These are phyloP conservation scores for Adansonia gregorii DNA, from an alignment of 441 rosid species.

Conservation along the genomic window DNA sequence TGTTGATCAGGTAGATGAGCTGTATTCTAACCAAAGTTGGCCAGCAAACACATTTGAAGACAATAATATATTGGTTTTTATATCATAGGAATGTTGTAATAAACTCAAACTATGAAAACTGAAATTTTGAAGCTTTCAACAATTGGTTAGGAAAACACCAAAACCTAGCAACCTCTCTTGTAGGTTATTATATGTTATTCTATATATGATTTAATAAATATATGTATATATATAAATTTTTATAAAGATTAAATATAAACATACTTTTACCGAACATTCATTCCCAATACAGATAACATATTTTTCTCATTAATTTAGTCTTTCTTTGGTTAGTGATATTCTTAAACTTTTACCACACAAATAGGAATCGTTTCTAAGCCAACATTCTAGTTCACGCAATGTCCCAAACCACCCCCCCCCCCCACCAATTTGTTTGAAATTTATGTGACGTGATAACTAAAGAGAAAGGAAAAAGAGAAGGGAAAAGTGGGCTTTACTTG, in stretches of 20 bases:
- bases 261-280: too few relatives aligned
- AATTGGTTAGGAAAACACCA: constrained; percentile 30
- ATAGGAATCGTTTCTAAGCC: constrained; percentile 13
- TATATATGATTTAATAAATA: background rate
- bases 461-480: background rate
- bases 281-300: background rate
- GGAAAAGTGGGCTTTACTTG: background rate
- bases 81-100: background rate
- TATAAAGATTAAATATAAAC: too few relatives aligned
- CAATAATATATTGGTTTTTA: background rate
- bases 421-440: background rate
- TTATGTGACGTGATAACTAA: background rate
- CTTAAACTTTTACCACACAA: background rate
- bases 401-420: background rate
- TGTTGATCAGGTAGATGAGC: constrained; percentile 18
- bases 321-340: background rate
- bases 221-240: too few relatives aligned
- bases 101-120: background rate
- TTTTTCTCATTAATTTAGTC: background rate
- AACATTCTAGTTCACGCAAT: constrained; percentile 4
- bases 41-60: constrained; percentile 26
- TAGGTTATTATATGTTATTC: background rate
- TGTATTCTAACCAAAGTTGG: constrained; percentile 18
- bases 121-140: background rate
- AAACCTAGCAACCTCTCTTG: constrained; percentile 22